These are phyloP conservation scores for Coniosporium apollinis DNA, from an alignment of 495 filamentous ascomycete genomes.

Conservation along the genomic window DNA sequence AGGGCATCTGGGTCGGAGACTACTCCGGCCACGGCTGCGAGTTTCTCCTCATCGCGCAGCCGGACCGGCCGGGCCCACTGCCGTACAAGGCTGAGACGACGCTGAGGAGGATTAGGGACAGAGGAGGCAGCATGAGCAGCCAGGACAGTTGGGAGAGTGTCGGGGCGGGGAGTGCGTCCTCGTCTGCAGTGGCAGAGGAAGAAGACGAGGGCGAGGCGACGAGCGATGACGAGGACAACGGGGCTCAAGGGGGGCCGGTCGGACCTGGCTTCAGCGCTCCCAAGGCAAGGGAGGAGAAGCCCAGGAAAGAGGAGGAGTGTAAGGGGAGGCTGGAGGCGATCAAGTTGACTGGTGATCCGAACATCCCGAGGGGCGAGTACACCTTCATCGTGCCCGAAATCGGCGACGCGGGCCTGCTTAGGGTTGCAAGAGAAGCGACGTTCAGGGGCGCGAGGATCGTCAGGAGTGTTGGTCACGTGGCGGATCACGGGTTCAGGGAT, in stretches of 20 bases:
- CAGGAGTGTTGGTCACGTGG: constrained; percentile 58
- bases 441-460: constrained; percentile 68
- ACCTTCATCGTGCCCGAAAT: constrained; percentile 69
- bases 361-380: constrained; percentile 71
- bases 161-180: too few relatives aligned
- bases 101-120: constrained; percentile 2
- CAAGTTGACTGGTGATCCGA: constrained; percentile 81
- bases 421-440: constrained; percentile 44
- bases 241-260: too few relatives aligned
- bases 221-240: too few relatives aligned
- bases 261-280: neutral
- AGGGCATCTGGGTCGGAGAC: constrained; percentile 85
- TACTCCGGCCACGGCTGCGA: constrained; percentile 81
- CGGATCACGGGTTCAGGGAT: constrained; percentile 46
- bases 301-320: constrained; percentile 21
- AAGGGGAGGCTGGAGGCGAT: constrained; percentile 56
- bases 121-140: constrained; percentile 6
- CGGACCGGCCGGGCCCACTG: constrained; percentile 25
- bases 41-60: constrained; percentile 65
- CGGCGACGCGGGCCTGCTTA: constrained; percentile 39
- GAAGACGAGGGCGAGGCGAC: too few relatives aligned
- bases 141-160: constrained; percentile 8
- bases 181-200: too few relatives aligned
- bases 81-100: constrained; percentile 6
- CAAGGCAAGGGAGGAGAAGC: constrained; percentile 1